Conservation (phyloP, 441 rosid species). For the Viola pubescens region DNA sequence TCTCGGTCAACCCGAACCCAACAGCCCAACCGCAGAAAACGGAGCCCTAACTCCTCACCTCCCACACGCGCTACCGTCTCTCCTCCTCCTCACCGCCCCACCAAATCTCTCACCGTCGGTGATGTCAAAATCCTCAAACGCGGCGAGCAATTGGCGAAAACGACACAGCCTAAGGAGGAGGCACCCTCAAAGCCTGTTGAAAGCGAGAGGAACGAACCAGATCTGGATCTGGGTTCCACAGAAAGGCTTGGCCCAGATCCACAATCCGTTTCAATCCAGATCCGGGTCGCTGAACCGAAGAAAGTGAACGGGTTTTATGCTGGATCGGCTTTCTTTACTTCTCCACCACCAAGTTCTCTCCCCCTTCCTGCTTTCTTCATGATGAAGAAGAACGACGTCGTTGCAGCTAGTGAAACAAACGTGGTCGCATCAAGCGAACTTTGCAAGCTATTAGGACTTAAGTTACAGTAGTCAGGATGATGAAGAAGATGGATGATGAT, state of each 20-base stretch:
- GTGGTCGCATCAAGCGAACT: constrained; percentile 45
- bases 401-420: constrained; percentile 4
- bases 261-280: constrained; percentile 19
- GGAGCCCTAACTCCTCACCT: constrained; percentile 31
- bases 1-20: constrained; percentile 22
- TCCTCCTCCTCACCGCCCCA: not conserved
- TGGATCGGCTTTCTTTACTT: constrained; percentile 60
- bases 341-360: constrained; percentile 85
- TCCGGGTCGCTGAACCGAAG: constrained; percentile 26
- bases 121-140: constrained; percentile 65
- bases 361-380: constrained; percentile 69
- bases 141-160: constrained; percentile 40
- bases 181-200: not conserved
- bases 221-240: constrained; percentile 28
- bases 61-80: constrained; percentile 17
- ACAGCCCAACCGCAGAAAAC: constrained; percentile 33
- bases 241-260: constrained; percentile 34
- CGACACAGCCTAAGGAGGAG: not conserved
- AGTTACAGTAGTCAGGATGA: constrained; percentile 14
- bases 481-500: not conserved
- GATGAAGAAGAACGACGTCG: constrained; percentile 24
- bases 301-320: constrained; percentile 44
- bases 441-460: constrained; percentile 47
- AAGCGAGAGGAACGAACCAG: not conserved
- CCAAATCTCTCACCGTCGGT: constrained; percentile 27